These are phyloP conservation scores for Helicostylum pulchrum DNA, from an alignment of 192 early-diverging fungal genomes.

Conservation along the genomic window DNA sequence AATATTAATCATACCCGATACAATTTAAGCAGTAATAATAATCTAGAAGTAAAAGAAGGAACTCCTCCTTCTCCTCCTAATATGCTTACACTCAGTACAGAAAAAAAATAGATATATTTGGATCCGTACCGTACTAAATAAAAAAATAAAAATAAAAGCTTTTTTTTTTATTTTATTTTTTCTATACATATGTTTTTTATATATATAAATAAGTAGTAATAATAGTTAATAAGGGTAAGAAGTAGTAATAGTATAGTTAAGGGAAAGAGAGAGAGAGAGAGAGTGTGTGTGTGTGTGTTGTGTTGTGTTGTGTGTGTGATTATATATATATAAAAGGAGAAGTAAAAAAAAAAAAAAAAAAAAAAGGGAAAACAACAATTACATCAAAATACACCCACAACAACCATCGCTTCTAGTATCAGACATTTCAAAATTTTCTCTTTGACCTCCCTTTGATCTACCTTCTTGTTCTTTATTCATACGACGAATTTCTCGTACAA, in stretches of 20 bases:
- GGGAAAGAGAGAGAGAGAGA: neutral
- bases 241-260: slow-evolving; percentile 3
- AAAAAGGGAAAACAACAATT: neutral
- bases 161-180: neutral
- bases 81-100: slow-evolving; percentile 7
- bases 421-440: slow-evolving; percentile 16
- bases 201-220: slow-evolving; percentile 1
- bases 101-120: slow-evolving; percentile 17
- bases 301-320: neutral
- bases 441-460: slow-evolving; percentile 11
- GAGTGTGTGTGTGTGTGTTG: neutral
- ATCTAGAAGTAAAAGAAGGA: too few relatives aligned
- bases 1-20: neutral
- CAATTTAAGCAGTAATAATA: neutral
- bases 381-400: slow-evolving; percentile 15
- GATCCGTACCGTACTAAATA: slow-evolving; percentile 10
- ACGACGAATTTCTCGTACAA: slow-evolving; percentile 81
- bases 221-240: slow-evolving; percentile 6
- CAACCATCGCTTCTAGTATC: slow-evolving; percentile 11
- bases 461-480: slow-evolving; percentile 69
- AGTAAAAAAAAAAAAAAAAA: too few relatives aligned
- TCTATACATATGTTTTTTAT: neutral
- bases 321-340: neutral
- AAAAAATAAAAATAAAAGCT: neutral
- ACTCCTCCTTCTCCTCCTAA: neutral